These are phyloP conservation scores for Aspergillus sojae DNA, from an alignment of 2,329 filamentous ascomycete genomes.

Conservation along the genomic window DNA sequence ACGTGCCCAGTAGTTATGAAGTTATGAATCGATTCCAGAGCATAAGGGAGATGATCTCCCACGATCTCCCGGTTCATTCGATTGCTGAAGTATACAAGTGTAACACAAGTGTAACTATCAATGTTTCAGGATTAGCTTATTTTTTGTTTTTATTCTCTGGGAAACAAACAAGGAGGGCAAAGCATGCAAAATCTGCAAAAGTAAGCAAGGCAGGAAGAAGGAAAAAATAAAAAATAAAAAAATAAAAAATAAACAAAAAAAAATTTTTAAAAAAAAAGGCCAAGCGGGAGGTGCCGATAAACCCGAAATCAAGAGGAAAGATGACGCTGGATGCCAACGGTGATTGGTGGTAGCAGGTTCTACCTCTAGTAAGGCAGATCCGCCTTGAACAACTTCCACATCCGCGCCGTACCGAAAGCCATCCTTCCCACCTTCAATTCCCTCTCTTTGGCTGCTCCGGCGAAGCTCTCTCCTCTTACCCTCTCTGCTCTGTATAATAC, in stretches of 20 bases:
- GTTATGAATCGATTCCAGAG: background rate
- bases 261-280: background rate
- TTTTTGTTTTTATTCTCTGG: background rate
- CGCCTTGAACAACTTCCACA: constrained; percentile 2
- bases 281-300: constrained; percentile 17
- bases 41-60: background rate
- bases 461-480: constrained; percentile 5
- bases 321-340: constrained; percentile 13
- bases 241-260: background rate
- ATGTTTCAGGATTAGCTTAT: background rate
- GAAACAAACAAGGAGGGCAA: background rate
- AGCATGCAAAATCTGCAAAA: background rate
- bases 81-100: background rate
- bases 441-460: constrained; percentile 8
- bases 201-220: background rate
- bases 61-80: background rate
- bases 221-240: background rate
- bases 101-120: background rate
- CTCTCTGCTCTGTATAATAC: constrained; percentile 5
- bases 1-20: background rate
- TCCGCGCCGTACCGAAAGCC: constrained; percentile 15
- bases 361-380: constrained; percentile 1
- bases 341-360: constrained; percentile 12
- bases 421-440: constrained; percentile 4
- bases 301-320: constrained; percentile 9